Evolutionary conservation across 2,329 filamentous ascomycete species (phyloP), one percentile per base, ranked within the genome.

Genomic region (Talaromyces sp.): DNA sequence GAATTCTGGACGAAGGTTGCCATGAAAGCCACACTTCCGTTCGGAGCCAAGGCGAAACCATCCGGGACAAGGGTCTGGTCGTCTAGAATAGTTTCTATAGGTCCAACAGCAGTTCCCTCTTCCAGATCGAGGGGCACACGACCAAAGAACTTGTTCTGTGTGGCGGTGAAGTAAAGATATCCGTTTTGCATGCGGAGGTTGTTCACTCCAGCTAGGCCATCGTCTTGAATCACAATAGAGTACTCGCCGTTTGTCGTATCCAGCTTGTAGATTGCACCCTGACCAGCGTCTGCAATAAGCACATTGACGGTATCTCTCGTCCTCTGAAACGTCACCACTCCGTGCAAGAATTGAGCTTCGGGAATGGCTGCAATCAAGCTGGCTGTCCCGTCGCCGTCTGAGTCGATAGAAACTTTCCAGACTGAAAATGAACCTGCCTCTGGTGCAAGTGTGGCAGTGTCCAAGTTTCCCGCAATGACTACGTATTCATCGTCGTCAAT

Each of bases 131-230:
- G 57, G 10, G 53, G 58, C 33, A 64, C 59, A n/a, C 63, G 63
- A 33, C 63, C 63, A 52, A 64, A 65, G 21, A 63, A 31, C 15
- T 58, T 58, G 19, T 63, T 54, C 7, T 60, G 58, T 3, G 40
- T 63, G 17, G 63, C 62, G 22, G 53, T 58, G 46, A 64, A 65
- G 56, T 64, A 65, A 21, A 64, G 37, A 43, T 64, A 56, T 13
- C 57, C 33, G 2, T 59, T 19, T 22, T 51, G 41, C 28, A 61
- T 43, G 15, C 45, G 60, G 22, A 64, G 19, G 5, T 63, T 60
- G 33, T 65, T 65, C 31, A 63, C 48, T 7, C 59, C 62, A n/a
- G 62, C 48, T n/a, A 63, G 31, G 17, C 57, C 57, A 33, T 62
- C 59, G 15, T 64, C 56, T 40, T 51, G 46, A 19, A 63, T 58